phyloP scores from a whole-genome alignment of 192 early-diverging fungal species.

The Diversispora epigaea region DNA sequence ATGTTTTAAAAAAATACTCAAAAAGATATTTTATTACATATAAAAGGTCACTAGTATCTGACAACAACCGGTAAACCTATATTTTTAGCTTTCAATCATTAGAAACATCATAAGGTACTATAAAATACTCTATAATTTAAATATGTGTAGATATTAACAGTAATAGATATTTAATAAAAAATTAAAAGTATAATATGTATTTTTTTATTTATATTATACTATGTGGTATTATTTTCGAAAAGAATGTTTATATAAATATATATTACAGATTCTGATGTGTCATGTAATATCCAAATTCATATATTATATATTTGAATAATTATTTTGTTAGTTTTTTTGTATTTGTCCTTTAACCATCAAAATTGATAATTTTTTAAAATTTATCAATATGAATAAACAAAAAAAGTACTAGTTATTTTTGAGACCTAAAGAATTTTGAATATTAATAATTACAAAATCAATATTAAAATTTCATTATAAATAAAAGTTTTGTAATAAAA shows the following conservation, averaged over 20 bases:
- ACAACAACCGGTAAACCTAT: conserved; percentile 24
- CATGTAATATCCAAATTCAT: neutral
- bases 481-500: neutral
- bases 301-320: too few relatives aligned
- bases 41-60: conserved; percentile 28
- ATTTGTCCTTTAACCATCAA: conserved; percentile 1
- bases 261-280: neutral
- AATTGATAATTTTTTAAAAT: conserved; percentile 26
- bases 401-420: neutral
- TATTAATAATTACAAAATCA: conserved; percentile 6
- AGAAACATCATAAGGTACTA: neutral
- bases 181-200: conserved; percentile 11
- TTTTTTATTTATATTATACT: conserved; percentile 1
- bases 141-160: conserved; percentile 20
- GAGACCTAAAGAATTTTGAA: neutral
- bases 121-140: conserved; percentile 25
- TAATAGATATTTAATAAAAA: conserved; percentile 15
- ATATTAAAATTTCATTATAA: too few relatives aligned
- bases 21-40: conserved; percentile 26
- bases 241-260: conserved; percentile 30
- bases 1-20: conserved; percentile 6
- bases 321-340: neutral
- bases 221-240: conserved; percentile 5
- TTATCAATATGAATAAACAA: conserved; percentile 19
- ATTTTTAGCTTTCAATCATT: too few relatives aligned